Conservation (phyloP, 257 asterid species). For the Ajuga chamaepitys region DNA sequence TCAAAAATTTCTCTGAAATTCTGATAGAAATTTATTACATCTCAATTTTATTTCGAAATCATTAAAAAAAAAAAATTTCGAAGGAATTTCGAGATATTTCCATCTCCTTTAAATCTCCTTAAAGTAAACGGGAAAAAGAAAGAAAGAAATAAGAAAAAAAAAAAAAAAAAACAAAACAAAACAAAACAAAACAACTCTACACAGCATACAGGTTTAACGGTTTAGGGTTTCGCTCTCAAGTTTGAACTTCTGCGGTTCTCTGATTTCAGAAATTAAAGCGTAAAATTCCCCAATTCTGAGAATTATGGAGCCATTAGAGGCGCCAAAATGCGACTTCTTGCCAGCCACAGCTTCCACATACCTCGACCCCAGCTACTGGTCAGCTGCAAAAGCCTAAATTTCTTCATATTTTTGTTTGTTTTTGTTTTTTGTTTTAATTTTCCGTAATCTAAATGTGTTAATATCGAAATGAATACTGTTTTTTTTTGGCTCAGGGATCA, state of each 20-base stretch:
- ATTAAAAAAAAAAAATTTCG: too few relatives aligned
- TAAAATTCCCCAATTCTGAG: conserved; percentile 7
- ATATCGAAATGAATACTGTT: background rate
- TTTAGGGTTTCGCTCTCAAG: background rate
- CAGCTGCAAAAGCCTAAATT: conserved; percentile 3
- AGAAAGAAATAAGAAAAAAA: too few relatives aligned
- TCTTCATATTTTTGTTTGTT: background rate
- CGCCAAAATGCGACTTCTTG: conserved; percentile 36
- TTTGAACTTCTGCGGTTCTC: background rate
- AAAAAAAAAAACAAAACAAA: too few relatives aligned
- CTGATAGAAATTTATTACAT: too few relatives aligned
- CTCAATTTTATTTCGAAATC: too few relatives aligned
- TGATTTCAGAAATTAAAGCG: background rate
- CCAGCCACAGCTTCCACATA: conserved; percentile 69
- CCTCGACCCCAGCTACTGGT: conserved; percentile 80
- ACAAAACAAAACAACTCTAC: too few relatives aligned
- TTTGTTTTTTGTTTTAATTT: background rate
- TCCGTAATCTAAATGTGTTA: background rate
- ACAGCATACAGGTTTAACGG: conserved; percentile 5
- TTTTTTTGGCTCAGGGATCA: conserved; percentile 54
- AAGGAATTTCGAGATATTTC: too few relatives aligned
- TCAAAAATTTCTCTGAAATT: too few relatives aligned
- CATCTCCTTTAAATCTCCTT: too few relatives aligned
- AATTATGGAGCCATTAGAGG: conserved; percentile 24
- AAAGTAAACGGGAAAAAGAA: too few relatives aligned